Evolutionary conservation across 208 protist species (phyloP).

Genomic region (Plasmodiophora brassicae): DNA sequence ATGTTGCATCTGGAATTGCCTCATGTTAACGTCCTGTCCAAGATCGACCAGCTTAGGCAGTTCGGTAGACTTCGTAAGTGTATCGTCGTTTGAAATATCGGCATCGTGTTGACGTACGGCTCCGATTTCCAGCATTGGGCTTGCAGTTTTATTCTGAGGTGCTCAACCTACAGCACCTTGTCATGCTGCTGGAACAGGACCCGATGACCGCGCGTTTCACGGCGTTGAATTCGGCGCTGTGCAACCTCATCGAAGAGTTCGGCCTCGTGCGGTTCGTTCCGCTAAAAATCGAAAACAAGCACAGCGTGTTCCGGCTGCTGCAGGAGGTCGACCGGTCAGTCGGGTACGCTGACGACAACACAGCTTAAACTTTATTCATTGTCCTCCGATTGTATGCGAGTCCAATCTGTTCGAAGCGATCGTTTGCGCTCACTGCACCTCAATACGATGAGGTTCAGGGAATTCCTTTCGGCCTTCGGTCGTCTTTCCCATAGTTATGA

Average conservation of each 20-base stretch:
- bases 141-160: conserved; percentile 38
- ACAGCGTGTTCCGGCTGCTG: not conserved
- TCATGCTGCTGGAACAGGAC: not conserved
- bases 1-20: conserved; percentile 83
- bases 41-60: conserved; percentile 74
- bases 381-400: not conserved
- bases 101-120: not conserved
- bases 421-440: not conserved
- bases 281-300: conserved; percentile 50
- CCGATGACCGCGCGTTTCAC: conserved; percentile 36
- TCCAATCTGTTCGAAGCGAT: not conserved
- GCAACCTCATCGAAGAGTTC: conserved; percentile 86
- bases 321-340: not conserved
- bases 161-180: not conserved
- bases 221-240: conserved; percentile 70
- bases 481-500: not conserved
- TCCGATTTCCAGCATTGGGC: not conserved
- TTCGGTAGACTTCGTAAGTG: not conserved
- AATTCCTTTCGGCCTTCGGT: not conserved
- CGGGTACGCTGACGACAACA: not conserved
- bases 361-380: not conserved
- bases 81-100: not conserved
- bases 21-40: conserved; percentile 87
- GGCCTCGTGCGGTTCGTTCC: conserved; percentile 81
- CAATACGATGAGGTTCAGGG: not conserved